Evolutionary conservation across 352 stramenopile genomes (phyloP).

Genomic region (Phytophthora colocasiae): DNA sequence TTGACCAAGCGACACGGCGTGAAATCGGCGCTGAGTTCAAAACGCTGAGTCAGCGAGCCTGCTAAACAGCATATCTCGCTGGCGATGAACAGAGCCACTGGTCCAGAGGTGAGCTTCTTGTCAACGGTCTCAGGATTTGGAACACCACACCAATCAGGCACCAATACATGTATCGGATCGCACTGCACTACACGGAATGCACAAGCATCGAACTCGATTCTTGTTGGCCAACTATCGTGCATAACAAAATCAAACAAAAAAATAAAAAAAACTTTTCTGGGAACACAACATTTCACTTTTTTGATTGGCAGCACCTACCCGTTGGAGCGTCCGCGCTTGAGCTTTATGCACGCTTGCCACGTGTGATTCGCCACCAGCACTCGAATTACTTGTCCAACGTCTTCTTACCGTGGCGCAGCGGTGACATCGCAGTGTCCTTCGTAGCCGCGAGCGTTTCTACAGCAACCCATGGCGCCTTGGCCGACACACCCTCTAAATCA

Average conservation of each 20-base stretch:
- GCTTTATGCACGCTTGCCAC: conserved; percentile 13
- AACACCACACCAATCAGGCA: conserved; percentile 17
- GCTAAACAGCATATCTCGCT: conserved; percentile 40
- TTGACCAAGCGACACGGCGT: conserved; percentile 30
- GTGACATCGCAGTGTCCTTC: conserved; percentile 63
- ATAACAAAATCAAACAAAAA: conserved; percentile 20
- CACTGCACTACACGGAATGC: conserved; percentile 3
- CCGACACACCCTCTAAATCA: conserved; percentile 61
- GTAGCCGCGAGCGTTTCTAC: conserved; percentile 58
- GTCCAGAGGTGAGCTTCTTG: background rate
- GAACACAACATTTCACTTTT: conserved; percentile 37
- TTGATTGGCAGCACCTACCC: conserved; percentile 43
- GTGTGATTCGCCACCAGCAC: conserved; percentile 1
- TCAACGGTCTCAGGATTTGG: conserved; percentile 5
- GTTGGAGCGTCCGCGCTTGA: conserved; percentile 24
- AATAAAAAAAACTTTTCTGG: conserved; percentile 31
- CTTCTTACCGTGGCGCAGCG: conserved; percentile 41
- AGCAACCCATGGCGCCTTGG: conserved; percentile 73
- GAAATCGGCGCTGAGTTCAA: conserved; percentile 9
- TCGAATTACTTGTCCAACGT: conserved; percentile 34
- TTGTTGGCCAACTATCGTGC: conserved; percentile 23
- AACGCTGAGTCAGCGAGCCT: conserved; percentile 28
- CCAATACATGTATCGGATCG: conserved; percentile 10
- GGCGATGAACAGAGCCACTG: conserved; percentile 4
- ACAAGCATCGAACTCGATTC: conserved; percentile 30